Conservation (phyloP, 768 basidiomycete genomes). For the Tulasnella calospora region DNA sequence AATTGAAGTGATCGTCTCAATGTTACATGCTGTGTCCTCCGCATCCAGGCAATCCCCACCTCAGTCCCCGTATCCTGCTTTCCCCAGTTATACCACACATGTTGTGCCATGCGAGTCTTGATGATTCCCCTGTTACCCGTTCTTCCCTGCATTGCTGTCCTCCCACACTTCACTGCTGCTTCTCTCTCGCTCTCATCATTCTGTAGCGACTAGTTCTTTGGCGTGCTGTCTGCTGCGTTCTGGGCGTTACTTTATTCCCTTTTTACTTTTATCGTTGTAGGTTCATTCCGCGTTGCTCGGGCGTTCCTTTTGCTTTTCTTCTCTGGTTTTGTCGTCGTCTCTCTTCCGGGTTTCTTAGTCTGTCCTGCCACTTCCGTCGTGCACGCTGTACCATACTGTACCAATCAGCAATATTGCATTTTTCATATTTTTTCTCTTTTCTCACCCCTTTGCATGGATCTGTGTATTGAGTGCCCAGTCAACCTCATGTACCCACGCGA, state of each 20-base stretch:
- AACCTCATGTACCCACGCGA: neutral
- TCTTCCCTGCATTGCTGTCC: neutral
- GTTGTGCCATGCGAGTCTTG: constrained; percentile 1
- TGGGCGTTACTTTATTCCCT: constrained; percentile 1
- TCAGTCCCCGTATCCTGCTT: constrained; percentile 12
- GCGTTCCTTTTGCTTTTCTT: constrained; percentile 1
- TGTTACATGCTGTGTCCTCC: constrained; percentile 10
- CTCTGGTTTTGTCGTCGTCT: neutral
- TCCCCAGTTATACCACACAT: neutral
- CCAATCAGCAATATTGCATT: constrained; percentile 2
- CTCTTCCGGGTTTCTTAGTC: neutral
- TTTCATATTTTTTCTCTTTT: neutral
- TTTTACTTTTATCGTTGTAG: constrained; percentile 6
- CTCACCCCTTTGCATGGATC: neutral
- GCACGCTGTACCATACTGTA: constrained; percentile 5
- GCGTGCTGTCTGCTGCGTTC: neutral
- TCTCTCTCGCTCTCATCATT: neutral
- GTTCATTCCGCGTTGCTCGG: neutral
- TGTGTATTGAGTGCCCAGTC: neutral
- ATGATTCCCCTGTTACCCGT: neutral
- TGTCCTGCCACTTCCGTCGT: neutral
- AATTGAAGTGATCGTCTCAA: constrained; percentile 16
- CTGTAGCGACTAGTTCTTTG: constrained; percentile 3
- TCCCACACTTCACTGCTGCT: constrained; percentile 2
- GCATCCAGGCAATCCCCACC: constrained; percentile 7